Evolutionary conservation across 2,329 filamentous ascomycete genomes (phyloP).

Genomic region (Aspergillus sp.): DNA sequence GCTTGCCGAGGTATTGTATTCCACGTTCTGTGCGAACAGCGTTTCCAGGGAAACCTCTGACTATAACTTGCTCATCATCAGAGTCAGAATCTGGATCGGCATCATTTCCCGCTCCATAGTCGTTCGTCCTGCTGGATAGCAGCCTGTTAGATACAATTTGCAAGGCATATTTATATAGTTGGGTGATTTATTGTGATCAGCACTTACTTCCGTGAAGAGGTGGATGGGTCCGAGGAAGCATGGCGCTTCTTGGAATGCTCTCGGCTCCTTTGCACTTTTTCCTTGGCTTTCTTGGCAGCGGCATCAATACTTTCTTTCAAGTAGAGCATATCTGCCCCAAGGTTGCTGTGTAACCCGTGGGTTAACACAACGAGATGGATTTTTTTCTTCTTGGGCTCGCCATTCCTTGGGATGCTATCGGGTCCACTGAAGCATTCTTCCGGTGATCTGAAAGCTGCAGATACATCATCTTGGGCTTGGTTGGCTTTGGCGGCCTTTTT

Average conservation of each 20-base stretch:
- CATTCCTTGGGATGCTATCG: conserved; percentile 7
- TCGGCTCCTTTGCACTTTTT: conserved; percentile 54
- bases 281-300: conserved; percentile 64
- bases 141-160: too few relatives aligned
- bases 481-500: conserved; percentile 35
- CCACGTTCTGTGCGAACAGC: conserved; percentile 87
- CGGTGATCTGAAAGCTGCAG: conserved; percentile 9
- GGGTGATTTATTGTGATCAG: too few relatives aligned
- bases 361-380: conserved; percentile 89
- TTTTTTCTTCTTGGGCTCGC: conserved; percentile 42
- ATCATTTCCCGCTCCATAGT: conserved; percentile 5
- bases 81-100: conserved; percentile 43
- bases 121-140: background rate
- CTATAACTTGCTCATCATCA: conserved; percentile 71
- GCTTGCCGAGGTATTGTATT: conserved; percentile 94
- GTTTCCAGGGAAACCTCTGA: conserved; percentile 85
- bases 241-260: conserved; percentile 22
- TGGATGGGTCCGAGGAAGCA: background rate
- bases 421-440: background rate
- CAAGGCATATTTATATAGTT: too few relatives aligned
- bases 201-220: conserved; percentile 5
- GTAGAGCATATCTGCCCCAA: conserved; percentile 93
- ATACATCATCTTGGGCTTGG: conserved; percentile 18
- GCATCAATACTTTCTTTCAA: conserved; percentile 96
- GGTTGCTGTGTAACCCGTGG: conserved; percentile 91